Percentiles rank a stretch among this genome's conserved stretches.
These are phyloP conservation scores for Cucurbita ficifolia DNA, from an alignment of 306 rosid species.

Conservation along the genomic window DNA sequence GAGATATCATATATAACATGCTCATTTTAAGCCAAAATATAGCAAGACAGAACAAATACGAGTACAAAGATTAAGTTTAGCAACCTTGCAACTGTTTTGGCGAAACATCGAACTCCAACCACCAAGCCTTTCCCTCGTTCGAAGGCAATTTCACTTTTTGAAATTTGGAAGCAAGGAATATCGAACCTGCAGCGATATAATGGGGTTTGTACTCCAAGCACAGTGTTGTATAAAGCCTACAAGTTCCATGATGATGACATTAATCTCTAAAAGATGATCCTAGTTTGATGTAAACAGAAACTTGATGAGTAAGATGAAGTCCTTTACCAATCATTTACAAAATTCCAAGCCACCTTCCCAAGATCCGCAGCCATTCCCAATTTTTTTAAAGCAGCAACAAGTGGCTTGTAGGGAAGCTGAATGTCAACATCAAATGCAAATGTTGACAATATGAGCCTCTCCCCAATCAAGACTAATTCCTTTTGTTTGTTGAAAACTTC, in stretches of 20 bases:
- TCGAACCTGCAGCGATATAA: slow-evolving; percentile 35
- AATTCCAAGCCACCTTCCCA: slow-evolving; percentile 40
- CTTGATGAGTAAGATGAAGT: neutral
- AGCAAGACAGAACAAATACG: neutral
- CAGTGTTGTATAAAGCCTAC: slow-evolving; percentile 34
- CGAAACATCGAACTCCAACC: slow-evolving; percentile 38
- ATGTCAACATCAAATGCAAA: slow-evolving; percentile 32
- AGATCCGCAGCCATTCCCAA: slow-evolving; percentile 20
- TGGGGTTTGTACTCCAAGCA: slow-evolving; percentile 43
- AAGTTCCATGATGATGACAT: slow-evolving; percentile 8
- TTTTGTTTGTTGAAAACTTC: slow-evolving; percentile 25
- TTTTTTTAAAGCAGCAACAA: slow-evolving; percentile 25
- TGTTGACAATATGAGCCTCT: slow-evolving; percentile 28
- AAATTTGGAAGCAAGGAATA: slow-evolving; percentile 37
- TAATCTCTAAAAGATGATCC: neutral
- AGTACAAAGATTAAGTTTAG: neutral
- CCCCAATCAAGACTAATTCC: slow-evolving; percentile 26
- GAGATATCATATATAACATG: neutral
- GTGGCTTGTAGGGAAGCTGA: slow-evolving; percentile 36
- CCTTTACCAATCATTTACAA: slow-evolving; percentile 35
- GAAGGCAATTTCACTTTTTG: slow-evolving; percentile 31
- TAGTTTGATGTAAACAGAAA: neutral
- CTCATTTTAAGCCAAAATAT: neutral
- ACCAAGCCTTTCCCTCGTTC: slow-evolving; percentile 29
- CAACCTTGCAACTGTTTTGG: slow-evolving; percentile 30